Conservation (phyloP, 495 filamentous ascomycete genomes). For the Viridothelium virens region DNA sequence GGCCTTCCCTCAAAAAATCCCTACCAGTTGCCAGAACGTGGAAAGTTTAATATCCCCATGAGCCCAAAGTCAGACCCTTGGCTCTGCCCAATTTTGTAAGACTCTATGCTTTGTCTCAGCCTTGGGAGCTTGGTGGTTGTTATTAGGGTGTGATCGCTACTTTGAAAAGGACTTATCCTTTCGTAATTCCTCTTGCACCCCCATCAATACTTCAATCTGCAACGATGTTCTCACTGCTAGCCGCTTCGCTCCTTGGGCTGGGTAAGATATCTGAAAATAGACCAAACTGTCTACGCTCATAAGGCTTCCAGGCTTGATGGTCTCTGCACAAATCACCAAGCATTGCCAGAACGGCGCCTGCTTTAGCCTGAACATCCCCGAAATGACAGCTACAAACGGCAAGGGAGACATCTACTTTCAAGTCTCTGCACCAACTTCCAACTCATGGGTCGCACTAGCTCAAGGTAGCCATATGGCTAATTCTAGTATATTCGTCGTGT, state of each 20-base stretch:
- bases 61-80: neutral
- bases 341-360: constrained; percentile 25
- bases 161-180: neutral
- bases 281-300: neutral
- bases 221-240: neutral
- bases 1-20: neutral
- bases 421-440: constrained; percentile 31
- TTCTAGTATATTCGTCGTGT: constrained; percentile 38
- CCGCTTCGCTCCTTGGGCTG: neutral
- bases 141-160: too few species aligned
- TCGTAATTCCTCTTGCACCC: neutral
- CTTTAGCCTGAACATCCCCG: constrained; percentile 35
- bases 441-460: constrained; percentile 35
- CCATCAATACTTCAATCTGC: neutral
- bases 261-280: neutral
- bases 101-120: neutral
- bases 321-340: neutral
- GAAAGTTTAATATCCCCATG: neutral
- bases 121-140: too few species aligned
- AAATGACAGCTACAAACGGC: constrained; percentile 29
- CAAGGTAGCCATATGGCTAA: constrained; percentile 33
- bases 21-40: neutral
- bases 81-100: neutral
- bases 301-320: neutral
- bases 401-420: constrained; percentile 38